Evolutionary conservation across 1,139 yeast species (phyloP).

Genomic region (Geotrichum restrictum): DNA sequence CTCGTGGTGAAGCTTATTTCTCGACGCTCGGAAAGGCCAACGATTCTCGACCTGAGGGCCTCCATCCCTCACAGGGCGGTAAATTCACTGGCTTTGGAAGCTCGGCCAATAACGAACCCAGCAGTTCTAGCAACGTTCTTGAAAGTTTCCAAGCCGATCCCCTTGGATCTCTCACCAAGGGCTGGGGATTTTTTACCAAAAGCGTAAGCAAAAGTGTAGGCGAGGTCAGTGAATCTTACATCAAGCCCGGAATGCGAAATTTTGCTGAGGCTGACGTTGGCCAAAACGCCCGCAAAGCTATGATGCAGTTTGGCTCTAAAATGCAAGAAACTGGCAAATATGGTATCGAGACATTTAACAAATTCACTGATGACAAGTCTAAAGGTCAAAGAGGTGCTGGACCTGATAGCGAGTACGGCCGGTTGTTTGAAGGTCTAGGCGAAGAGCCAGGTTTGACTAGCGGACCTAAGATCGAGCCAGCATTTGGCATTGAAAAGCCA

Average conservation of each 20-base stretch:
- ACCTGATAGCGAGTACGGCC: slow-evolving; percentile 46
- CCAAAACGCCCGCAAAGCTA: slow-evolving; percentile 78
- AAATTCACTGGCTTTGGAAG: slow-evolving; percentile 88
- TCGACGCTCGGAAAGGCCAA: slow-evolving; percentile 73
- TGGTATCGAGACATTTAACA: slow-evolving; percentile 54
- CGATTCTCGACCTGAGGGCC: slow-evolving; percentile 65
- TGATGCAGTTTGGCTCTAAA: slow-evolving; percentile 92
- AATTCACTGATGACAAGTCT: slow-evolving; percentile 50
- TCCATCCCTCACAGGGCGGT: slow-evolving; percentile 95
- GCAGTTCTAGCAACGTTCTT: slow-evolving; percentile 41
- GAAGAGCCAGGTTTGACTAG: slow-evolving; percentile 35
- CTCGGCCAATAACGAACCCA: slow-evolving; percentile 55
- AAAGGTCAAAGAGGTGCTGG: slow-evolving; percentile 31
- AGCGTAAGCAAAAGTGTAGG: slow-evolving; percentile 77
- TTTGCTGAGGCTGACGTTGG: slow-evolving; percentile 78
- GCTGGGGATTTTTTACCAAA: slow-evolving; percentile 89
- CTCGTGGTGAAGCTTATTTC: slow-evolving; percentile 74
- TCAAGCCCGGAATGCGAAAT: slow-evolving; percentile 81
- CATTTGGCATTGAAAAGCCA: slow-evolving; percentile 69
- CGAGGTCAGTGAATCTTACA: slow-evolving; percentile 83
- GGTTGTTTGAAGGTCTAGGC: slow-evolving; percentile 53
- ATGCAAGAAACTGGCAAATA: slow-evolving; percentile 84
- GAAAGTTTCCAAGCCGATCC: slow-evolving; percentile 85
- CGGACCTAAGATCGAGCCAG: slow-evolving; percentile 47
- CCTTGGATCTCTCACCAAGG: slow-evolving; percentile 78